Base-by-base conservation (phyloP, 1,284 basidiomycete species). In the Wallemia mellicola region DNA sequence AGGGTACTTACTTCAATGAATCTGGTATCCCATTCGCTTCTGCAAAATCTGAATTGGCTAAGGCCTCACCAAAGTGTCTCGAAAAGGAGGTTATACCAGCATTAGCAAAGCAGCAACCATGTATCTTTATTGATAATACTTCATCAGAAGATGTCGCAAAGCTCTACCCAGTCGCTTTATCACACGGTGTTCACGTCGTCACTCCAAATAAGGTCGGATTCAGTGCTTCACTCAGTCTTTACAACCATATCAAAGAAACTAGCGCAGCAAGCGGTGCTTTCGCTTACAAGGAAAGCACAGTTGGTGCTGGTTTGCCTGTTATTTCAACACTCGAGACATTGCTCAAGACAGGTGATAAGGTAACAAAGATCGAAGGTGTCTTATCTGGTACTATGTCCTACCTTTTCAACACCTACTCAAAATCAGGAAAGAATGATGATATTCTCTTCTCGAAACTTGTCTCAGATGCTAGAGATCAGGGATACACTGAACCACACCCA, bases 121-220 rank as follows among this genome's bases (percentile, higher is more conserved):
- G 84, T 28, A 81, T 86, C 1, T 70, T 99, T 24, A 83, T 99
- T 61, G 92, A 99, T 72, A 94, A 91, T 70, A 96, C 94, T 0
- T 86, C 88, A 1, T 82, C 84, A 38, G 83, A 91, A 59, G 74
- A 73, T 19, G 78, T 98, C 32, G 92, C 92, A 1, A 73, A 74
- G 26, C 70, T 83, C 62, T 99, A 98, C 70, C 87, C 94, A 0
- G 71, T 74, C 27, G 83, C 92, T 72, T 73, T 98, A 61, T 72
- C 74, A 59, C 77, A 77, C 5, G 89, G 88, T 7, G 77, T 96
- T 60, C 79, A 82, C 68, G 79, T 99, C 63, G 81, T 94, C 55
- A 99, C 92, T 0, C 92, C 94, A 17, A 99, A 96, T 76, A 99
- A 99, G 72, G 96, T 96, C 73, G 92, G 84, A 0, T 87, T 83